Conservation (phyloP, 2,329 filamentous ascomycete species). For the Colletotrichum lentis region DNA sequence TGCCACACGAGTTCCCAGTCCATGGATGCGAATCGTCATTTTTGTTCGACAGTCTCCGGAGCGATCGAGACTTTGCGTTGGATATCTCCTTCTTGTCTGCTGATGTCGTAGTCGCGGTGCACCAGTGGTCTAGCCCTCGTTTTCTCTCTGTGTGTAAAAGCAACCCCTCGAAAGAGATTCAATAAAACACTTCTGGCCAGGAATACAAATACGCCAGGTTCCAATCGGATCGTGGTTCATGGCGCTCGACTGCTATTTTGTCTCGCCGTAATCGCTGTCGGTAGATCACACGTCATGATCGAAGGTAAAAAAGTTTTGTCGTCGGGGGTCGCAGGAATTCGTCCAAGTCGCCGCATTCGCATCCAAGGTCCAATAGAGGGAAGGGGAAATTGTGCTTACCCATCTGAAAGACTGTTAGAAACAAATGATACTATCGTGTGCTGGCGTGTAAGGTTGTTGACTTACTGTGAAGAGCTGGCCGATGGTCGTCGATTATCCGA, state of each 20-base stretch:
- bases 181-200: no score
- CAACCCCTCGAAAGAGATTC: not conserved
- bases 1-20: not conserved
- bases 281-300: not conserved
- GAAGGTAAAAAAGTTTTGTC: slow-evolving; percentile 8
- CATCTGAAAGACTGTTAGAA: slow-evolving; percentile 62
- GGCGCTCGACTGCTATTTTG: not conserved
- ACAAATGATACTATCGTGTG: slow-evolving; percentile 16
- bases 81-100: not conserved
- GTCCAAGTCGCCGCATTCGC: slow-evolving; percentile 21
- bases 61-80: not conserved
- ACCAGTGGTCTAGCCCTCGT: not conserved
- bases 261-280: not conserved
- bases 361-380: slow-evolving; percentile 8
- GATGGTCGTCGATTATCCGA: slow-evolving; percentile 39
- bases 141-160: not conserved
- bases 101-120: not conserved
- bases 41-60: not conserved
- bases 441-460: slow-evolving; percentile 11
- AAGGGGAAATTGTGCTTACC: slow-evolving; percentile 59
- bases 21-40: slow-evolving; percentile 1
- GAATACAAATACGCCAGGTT: not conserved
- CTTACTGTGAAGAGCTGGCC: slow-evolving; percentile 40
- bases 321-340: slow-evolving; percentile 23
- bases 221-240: not conserved